phyloP scores from a whole-genome alignment of 2,329 filamentous ascomycete genomes.

The Lasiodiplodia sp. region DNA sequence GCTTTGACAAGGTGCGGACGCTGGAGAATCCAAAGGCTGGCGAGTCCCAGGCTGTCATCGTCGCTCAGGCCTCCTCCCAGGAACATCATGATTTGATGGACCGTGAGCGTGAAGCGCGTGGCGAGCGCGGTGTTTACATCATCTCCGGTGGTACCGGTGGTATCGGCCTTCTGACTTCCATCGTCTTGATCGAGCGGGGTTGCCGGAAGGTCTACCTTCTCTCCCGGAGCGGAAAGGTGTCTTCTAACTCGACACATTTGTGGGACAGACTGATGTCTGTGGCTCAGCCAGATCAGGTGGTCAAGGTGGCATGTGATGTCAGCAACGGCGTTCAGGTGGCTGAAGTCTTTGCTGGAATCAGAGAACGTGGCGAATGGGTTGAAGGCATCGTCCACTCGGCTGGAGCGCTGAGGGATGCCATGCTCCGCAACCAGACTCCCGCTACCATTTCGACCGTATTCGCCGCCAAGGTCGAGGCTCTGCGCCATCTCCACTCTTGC shows the following conservation, averaged over 20 bases:
- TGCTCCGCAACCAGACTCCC: background rate
- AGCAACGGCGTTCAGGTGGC: background rate
- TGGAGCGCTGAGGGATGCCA: background rate
- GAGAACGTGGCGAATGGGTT: background rate
- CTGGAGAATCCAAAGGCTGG: background rate
- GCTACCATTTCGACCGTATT: background rate
- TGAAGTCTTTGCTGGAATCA: background rate
- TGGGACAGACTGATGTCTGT: background rate
- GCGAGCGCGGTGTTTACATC: background rate
- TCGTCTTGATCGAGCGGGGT: background rate
- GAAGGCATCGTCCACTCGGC: background rate
- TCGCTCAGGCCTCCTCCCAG: background rate
- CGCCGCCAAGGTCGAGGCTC: background rate
- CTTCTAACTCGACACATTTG: background rate
- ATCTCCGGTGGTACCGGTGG: background rate
- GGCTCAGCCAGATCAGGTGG: background rate
- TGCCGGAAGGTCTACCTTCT: background rate
- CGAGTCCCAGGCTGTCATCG: background rate
- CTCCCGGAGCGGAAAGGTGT: background rate
- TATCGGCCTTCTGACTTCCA: background rate
- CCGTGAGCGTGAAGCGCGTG: too few species aligned
- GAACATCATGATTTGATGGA: too few species aligned
- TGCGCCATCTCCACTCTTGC: background rate
- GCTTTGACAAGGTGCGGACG: background rate
- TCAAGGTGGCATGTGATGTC: background rate